These are phyloP conservation scores for Pseudocercospora musae DNA, from an alignment of 2,329 filamentous ascomycete species.

Conservation along the genomic window DNA sequence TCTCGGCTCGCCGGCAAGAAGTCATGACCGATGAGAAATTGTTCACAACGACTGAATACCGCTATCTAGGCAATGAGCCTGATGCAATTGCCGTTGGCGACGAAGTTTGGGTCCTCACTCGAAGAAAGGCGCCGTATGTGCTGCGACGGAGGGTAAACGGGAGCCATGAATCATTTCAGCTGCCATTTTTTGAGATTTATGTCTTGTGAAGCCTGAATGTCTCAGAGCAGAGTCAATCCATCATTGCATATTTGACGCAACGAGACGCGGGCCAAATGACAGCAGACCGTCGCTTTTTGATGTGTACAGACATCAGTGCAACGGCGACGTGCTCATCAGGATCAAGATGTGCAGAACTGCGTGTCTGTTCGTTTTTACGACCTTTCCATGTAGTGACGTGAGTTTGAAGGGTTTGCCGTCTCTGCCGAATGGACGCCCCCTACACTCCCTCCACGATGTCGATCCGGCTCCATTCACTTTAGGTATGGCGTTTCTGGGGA, in stretches of 20 bases:
- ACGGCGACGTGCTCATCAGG: not conserved
- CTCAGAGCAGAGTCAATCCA: not conserved
- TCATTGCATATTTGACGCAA: not conserved
- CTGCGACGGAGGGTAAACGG: no score
- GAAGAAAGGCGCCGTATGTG: no score
- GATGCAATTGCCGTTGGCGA: no score
- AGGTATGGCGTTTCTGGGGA: not conserved
- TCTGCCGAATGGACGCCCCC: not conserved
- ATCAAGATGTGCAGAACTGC: no score
- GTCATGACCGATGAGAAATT: no score
- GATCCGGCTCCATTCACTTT: conserved; percentile 2
- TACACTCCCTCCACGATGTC: not conserved
- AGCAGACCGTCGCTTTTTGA: not conserved
- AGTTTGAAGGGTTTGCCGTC: not conserved
- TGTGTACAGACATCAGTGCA: not conserved
- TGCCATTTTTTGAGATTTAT: not conserved
- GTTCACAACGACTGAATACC: no score
- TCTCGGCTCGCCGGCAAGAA: no score
- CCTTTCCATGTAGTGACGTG: not conserved
- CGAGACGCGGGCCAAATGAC: not conserved
- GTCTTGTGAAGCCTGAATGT: not conserved
- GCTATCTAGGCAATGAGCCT: no score
- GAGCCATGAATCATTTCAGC: no score
- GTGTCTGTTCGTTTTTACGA: not conserved
- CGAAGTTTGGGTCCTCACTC: no score